Evolutionary conservation across 768 basidiomycete species (phyloP).

Genomic region (Lactifluus rugatus): DNA sequence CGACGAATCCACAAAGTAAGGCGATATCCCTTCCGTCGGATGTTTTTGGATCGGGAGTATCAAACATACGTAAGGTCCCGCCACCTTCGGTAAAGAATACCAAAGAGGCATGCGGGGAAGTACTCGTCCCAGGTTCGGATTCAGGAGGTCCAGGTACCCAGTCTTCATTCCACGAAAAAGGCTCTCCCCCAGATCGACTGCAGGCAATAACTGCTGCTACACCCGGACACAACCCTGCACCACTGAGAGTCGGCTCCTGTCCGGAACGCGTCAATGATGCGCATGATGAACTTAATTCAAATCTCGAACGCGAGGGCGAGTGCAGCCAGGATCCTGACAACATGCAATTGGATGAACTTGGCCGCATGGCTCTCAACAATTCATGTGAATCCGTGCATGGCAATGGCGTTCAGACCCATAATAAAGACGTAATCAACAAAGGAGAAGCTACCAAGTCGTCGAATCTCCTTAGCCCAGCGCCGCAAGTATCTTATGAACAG

Average conservation of each 20-base stretch:
- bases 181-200: background rate
- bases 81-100: background rate
- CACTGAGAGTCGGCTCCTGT: background rate
- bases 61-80: slow-evolving; percentile 1
- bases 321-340: background rate
- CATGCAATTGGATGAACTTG: background rate
- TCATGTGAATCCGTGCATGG: background rate
- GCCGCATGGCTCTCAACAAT: slow-evolving; percentile 6
- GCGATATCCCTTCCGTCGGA: slow-evolving; percentile 3
- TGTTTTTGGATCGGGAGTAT: background rate
- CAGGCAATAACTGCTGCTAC: background rate
- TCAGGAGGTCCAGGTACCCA: background rate
- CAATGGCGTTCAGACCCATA: background rate
- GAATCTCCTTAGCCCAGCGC: background rate
- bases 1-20: background rate
- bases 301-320: background rate
- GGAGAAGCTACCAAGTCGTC: background rate
- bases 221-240: background rate
- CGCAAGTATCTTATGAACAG: background rate
- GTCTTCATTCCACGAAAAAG: background rate
- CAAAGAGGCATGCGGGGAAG: slow-evolving; percentile 10
- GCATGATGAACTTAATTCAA: background rate
- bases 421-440: background rate
- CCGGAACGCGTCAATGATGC: background rate
- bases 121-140: slow-evolving; percentile 15